phyloP scores from a whole-genome alignment of 805 yeast species.

The Yamadazyma laniorum region DNA sequence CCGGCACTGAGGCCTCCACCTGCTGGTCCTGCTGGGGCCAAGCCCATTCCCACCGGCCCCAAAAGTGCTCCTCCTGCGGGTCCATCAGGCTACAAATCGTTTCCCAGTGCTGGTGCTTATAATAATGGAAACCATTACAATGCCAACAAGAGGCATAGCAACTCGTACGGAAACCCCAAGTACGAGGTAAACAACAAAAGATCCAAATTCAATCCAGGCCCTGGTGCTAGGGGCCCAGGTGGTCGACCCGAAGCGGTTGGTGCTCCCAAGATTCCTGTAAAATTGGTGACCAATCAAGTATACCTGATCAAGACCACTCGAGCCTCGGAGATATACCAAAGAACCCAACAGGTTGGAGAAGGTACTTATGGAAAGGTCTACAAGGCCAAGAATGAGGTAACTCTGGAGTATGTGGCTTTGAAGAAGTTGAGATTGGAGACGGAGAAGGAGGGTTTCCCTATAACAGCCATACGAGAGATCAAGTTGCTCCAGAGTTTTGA shows the following conservation, averaged over 20 bases:
- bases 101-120: neutral
- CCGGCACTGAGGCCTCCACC: slow-evolving; percentile 10
- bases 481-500: slow-evolving; percentile 77
- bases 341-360: slow-evolving; percentile 92
- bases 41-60: neutral
- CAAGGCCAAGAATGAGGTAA: slow-evolving; percentile 71
- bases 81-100: slow-evolving; percentile 3
- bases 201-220: neutral
- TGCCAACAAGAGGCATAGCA: neutral
- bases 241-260: neutral
- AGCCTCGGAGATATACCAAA: slow-evolving; percentile 51
- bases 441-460: slow-evolving; percentile 94
- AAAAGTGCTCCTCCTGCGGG: slow-evolving; percentile 8
- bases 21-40: slow-evolving; percentile 12
- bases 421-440: slow-evolving; percentile 79
- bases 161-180: neutral
- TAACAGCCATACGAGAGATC: slow-evolving; percentile 91
- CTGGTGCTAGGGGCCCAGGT: neutral
- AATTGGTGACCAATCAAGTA: slow-evolving; percentile 28
- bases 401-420: slow-evolving; percentile 77
- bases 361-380: slow-evolving; percentile 97
- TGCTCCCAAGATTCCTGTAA: slow-evolving; percentile 11
- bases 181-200: neutral
- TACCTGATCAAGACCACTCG: slow-evolving; percentile 30
- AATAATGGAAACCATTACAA: neutral